Evolutionary conservation across 1,284 basidiomycete species (phyloP).

Genomic region (Cryptococcus hybrid): DNA sequence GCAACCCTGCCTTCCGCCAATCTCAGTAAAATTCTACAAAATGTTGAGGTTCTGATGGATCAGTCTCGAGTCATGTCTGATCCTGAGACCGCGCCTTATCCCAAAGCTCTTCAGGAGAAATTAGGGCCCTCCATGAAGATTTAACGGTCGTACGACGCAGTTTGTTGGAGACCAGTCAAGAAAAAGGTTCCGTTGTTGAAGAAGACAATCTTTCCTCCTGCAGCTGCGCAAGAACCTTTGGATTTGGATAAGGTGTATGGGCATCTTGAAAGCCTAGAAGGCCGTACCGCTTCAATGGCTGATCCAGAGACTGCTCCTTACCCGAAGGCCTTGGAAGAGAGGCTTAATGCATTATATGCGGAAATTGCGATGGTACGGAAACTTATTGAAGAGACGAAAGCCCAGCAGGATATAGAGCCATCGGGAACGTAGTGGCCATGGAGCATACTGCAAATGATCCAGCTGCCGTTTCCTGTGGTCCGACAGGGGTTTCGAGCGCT

Average conservation of each 20-base stretch:
- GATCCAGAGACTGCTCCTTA: background rate
- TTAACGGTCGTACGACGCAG: background rate
- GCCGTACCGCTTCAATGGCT: background rate
- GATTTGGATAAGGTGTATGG: background rate
- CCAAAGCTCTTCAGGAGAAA: background rate
- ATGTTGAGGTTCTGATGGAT: background rate
- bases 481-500: too few species aligned
- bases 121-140: background rate
- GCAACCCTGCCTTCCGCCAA: background rate
- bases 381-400: background rate
- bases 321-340: conserved; percentile 1
- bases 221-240: background rate
- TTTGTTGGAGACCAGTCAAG: background rate
- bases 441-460: too few species aligned
- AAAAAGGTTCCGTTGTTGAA: background rate
- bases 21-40: background rate
- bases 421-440: too few species aligned
- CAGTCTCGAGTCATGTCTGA: background rate
- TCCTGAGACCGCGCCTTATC: background rate
- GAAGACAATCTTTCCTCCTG: background rate
- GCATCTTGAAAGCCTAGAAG: background rate
- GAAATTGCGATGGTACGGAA: background rate
- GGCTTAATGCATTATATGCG: background rate
- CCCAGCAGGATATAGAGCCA: background rate
- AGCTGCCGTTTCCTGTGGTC: too few species aligned